phyloP scores from a whole-genome alignment of 2,329 filamentous ascomycete genomes.

The Cordyceps cateniannulata region DNA sequence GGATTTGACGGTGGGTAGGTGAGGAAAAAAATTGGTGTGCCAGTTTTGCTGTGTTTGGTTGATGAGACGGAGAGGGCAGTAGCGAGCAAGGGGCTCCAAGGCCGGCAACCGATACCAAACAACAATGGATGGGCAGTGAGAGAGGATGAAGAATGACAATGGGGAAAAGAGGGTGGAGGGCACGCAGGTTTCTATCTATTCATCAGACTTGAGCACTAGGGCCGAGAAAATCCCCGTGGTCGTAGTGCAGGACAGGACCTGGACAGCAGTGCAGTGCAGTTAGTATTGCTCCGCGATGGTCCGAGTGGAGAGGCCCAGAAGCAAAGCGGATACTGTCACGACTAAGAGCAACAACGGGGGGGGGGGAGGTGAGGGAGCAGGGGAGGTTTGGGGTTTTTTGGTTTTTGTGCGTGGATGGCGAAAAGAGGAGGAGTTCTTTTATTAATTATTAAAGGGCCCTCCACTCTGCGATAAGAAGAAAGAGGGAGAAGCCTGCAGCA shows the following conservation, averaged over 20 bases:
- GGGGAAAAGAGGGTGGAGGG: slow-evolving; percentile 4
- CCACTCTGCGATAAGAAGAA: slow-evolving; percentile 2
- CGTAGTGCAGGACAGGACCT: slow-evolving; percentile 4
- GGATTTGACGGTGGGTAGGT: background rate
- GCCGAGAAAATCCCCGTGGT: background rate
- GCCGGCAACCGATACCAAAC: slow-evolving; percentile 1
- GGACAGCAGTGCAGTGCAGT: background rate
- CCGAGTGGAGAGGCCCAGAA: slow-evolving; percentile 11
- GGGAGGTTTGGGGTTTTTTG: background rate
- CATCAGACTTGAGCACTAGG: slow-evolving; percentile 4
- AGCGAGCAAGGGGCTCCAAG: slow-evolving; percentile 4
- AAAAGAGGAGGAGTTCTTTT: background rate
- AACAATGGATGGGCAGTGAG: background rate
- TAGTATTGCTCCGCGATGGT: slow-evolving; percentile 13
- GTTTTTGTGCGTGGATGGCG: background rate
- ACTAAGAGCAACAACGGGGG: background rate
- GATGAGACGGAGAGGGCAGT: background rate
- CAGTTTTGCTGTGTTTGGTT: background rate
- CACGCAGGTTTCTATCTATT: slow-evolving; percentile 7
- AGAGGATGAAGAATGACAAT: background rate
- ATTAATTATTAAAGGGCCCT: background rate
- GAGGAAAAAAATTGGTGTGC: background rate
- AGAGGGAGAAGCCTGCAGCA: background rate
- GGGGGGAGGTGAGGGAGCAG: background rate
- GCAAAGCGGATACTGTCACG: slow-evolving; percentile 13